These are phyloP conservation scores for Aspergillus novoparasiticus DNA, from an alignment of 2,329 filamentous ascomycete genomes.

Conservation along the genomic window DNA sequence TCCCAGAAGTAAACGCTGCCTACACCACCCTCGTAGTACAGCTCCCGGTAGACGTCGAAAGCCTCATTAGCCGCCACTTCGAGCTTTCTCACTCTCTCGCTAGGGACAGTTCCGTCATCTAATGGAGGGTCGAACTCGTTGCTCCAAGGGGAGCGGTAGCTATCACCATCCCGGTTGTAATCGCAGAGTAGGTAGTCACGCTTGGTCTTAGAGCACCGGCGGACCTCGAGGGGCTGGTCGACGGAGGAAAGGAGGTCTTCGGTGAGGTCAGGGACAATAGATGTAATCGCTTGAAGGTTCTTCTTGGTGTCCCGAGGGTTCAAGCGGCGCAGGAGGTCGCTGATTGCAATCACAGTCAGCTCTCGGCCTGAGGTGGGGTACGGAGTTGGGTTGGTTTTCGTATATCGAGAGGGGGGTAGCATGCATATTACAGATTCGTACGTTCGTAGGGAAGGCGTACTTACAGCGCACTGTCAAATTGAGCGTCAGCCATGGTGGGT, in stretches of 20 bases:
- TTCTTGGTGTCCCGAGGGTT: conserved; percentile 88
- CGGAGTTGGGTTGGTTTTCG: background rate
- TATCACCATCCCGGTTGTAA: conserved; percentile 99
- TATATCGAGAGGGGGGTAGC: background rate
- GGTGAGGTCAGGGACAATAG: conserved; percentile 84
- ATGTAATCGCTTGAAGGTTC: conserved; percentile 87
- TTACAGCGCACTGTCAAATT: conserved; percentile 56
- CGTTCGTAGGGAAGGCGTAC: conserved; percentile 16
- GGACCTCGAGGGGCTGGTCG: conserved; percentile 87
- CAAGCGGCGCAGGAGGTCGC: conserved; percentile 95
- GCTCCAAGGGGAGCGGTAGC: conserved; percentile 97
- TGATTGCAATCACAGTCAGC: conserved; percentile 46
- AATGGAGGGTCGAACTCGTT: conserved; percentile 96
- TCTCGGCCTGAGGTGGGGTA: conserved; percentile 29
- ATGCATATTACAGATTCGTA: background rate
- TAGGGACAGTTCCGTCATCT: conserved; percentile 83
- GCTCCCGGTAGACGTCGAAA: conserved; percentile 93
- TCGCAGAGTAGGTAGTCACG: conserved; percentile 98
- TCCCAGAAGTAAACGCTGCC: conserved; percentile 99
- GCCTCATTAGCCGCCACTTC: conserved; percentile 93
- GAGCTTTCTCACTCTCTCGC: conserved; percentile 88
- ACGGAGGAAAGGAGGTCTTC: conserved; percentile 98
- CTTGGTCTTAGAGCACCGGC: conserved; percentile 82
- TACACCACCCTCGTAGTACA: conserved; percentile 91
- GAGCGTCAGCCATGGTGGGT: conserved; percentile 48